phyloP scores from a whole-genome alignment of 2,329 filamentous ascomycete species.

The Massarina eburnea region DNA sequence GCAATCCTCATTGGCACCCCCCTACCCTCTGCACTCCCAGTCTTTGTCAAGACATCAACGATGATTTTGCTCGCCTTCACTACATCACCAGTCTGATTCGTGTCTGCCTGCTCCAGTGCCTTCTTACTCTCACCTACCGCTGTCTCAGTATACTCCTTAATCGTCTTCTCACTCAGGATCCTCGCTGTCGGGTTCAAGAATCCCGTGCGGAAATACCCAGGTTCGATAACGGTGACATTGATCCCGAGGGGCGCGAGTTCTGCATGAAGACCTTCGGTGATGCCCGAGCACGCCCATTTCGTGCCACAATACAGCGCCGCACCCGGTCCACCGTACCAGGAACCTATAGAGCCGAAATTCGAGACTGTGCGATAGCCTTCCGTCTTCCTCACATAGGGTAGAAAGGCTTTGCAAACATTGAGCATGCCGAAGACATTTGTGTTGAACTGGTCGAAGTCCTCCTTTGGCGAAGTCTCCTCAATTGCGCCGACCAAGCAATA shows the following conservation, averaged over 20 bases:
- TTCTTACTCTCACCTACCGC: constrained; percentile 37
- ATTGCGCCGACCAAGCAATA: constrained; percentile 49
- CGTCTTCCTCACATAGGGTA: constrained; percentile 51
- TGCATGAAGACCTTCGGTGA: constrained; percentile 46
- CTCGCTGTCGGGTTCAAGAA: constrained; percentile 40
- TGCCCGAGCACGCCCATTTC: constrained; percentile 49
- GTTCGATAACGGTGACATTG: constrained; percentile 50
- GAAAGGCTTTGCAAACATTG: constrained; percentile 52
- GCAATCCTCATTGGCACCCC: constrained; percentile 56
- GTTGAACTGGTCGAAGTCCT: constrained; percentile 49
- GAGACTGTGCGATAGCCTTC: constrained; percentile 46
- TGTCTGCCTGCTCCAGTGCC: constrained; percentile 42
- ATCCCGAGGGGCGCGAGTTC: constrained; percentile 52
- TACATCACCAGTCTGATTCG: constrained; percentile 59
- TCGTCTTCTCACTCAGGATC: constrained; percentile 15
- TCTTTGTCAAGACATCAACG: constrained; percentile 58
- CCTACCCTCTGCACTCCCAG: constrained; percentile 51
- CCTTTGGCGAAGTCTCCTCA: constrained; percentile 49
- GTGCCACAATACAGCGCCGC: constrained; percentile 50
- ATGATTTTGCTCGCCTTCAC: constrained; percentile 55
- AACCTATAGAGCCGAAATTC: constrained; percentile 53
- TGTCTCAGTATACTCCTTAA: constrained; percentile 38
- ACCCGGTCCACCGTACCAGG: constrained; percentile 42
- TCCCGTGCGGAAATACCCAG: constrained; percentile 55
- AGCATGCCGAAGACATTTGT: constrained; percentile 59